These are phyloP conservation scores for Salvia splendens DNA, from an alignment of 257 asterid genomes.

Conservation along the genomic window DNA sequence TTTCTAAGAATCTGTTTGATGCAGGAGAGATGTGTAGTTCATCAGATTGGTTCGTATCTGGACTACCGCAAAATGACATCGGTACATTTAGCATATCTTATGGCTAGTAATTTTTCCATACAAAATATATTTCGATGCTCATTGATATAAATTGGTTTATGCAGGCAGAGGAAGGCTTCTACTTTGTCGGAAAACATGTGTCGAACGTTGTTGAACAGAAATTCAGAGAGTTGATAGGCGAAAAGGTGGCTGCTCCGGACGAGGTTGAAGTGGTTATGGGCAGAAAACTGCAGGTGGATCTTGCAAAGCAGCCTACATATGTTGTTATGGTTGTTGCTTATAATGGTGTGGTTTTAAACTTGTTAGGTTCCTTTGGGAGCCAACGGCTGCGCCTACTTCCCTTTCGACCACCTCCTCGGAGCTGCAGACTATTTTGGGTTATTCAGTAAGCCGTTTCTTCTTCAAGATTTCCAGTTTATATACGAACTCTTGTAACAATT, in stretches of 20 bases:
- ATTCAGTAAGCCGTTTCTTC: slow-evolving; percentile 55
- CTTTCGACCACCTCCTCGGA: slow-evolving; percentile 88
- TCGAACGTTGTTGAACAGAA: slow-evolving; percentile 61
- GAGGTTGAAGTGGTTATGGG: slow-evolving; percentile 96
- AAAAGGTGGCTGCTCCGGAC: slow-evolving; percentile 54
- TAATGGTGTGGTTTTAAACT: background rate
- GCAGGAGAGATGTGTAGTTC: slow-evolving; percentile 88
- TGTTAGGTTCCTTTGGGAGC: slow-evolving; percentile 80
- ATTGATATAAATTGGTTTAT: slow-evolving; percentile 15
- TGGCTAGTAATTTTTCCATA: background rate
- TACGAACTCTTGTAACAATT: background rate
- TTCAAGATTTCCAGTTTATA: background rate
- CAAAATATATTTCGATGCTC: no score
- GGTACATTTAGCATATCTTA: slow-evolving; percentile 41
- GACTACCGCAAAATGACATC: slow-evolving; percentile 93
- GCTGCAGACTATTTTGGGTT: slow-evolving; percentile 95
- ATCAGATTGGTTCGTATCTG: slow-evolving; percentile 81
- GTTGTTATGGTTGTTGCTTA: background rate
- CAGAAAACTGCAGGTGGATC: slow-evolving; percentile 69
- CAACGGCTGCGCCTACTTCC: slow-evolving; percentile 84
- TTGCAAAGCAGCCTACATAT: background rate
- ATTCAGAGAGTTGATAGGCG: slow-evolving; percentile 65
- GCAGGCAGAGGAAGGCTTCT: slow-evolving; percentile 81
- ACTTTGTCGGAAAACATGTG: slow-evolving; percentile 59
- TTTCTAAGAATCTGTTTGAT: slow-evolving; percentile 28